Conservation (phyloP, 768 basidiomycete species). For the Gloeophyllum trabeum region DNA sequence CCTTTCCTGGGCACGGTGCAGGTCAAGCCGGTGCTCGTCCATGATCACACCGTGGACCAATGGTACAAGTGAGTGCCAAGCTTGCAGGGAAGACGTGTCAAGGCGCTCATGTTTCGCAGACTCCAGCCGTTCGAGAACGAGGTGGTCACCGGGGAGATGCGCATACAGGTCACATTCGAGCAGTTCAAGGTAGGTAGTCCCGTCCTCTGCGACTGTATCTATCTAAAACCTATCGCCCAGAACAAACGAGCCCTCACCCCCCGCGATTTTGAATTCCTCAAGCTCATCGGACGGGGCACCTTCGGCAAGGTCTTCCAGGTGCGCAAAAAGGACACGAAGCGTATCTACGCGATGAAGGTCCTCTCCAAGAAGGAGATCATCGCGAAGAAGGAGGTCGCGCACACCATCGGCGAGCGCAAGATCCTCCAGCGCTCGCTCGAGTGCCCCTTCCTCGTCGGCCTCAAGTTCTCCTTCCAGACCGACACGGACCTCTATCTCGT, state of each 20-base stretch:
- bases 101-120: slow-evolving; percentile 23
- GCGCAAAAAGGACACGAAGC: slow-evolving; percentile 93
- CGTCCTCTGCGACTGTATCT: slow-evolving; percentile 7
- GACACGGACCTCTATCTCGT: slow-evolving; percentile 92
- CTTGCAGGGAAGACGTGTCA: not conserved
- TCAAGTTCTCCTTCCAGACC: slow-evolving; percentile 98
- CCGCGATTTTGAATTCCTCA: slow-evolving; percentile 96
- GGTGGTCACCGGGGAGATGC: slow-evolving; percentile 83
- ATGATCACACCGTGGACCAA: slow-evolving; percentile 91
- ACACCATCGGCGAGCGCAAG: slow-evolving; percentile 98
- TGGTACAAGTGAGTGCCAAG: slow-evolving; percentile 88
- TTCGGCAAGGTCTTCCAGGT: slow-evolving; percentile 99
- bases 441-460: slow-evolving; percentile 93
- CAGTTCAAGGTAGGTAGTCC: slow-evolving; percentile 63
- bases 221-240: slow-evolving; percentile 22
- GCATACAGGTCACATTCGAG: slow-evolving; percentile 90
- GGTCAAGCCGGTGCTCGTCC: slow-evolving; percentile 82
- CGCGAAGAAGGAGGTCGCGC: slow-evolving; percentile 98
- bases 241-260: slow-evolving; percentile 83
- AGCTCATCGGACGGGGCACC: slow-evolving; percentile 95
- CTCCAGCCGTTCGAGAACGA: slow-evolving; percentile 71
- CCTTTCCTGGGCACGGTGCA: slow-evolving; percentile 87
- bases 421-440: slow-evolving; percentile 90
- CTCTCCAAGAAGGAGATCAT: slow-evolving; percentile 98
- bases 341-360: slow-evolving; percentile 99